A percentile compares a stretch with the other conserved stretches of the same genome.
Conservation (phyloP, 2,329 filamentous ascomycete species). For the Dactylonectria macrodidyma region DNA sequence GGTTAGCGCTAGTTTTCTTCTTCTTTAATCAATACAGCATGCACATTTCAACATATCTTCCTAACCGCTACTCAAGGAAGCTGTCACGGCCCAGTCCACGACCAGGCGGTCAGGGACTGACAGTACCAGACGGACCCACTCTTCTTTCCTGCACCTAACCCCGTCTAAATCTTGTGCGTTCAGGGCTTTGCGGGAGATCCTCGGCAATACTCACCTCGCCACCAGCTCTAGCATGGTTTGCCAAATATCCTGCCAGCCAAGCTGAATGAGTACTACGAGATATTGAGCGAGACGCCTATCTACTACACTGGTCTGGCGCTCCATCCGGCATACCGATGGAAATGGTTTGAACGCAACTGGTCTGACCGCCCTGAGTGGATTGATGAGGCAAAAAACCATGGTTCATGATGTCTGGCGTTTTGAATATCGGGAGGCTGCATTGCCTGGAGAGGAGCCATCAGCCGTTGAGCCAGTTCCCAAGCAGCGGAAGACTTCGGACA, state of each 20-base stretch:
- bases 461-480: constrained; percentile 9
- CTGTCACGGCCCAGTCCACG: too few species aligned
- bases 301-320: constrained; percentile 28
- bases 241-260: neutral
- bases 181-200: too few species aligned
- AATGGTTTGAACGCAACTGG: constrained; percentile 24
- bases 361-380: constrained; percentile 9
- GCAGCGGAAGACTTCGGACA: constrained; percentile 2
- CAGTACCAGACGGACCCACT: too few species aligned
- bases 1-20: too few species aligned
- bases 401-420: constrained; percentile 4
- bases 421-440: neutral
- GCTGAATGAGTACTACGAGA: constrained; percentile 29
- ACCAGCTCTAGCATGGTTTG: too few species aligned
- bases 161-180: too few species aligned
- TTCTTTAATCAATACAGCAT: too few species aligned
- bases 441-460: neutral
- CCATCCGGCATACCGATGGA: constrained; percentile 25
- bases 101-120: too few species aligned
- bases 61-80: too few species aligned
- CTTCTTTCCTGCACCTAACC: too few species aligned
- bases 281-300: constrained; percentile 20
- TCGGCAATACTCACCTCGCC: too few species aligned
- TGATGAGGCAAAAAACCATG: constrained; percentile 17
- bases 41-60: too few species aligned